Evolutionary conservation across 2,329 filamentous ascomycete genomes (phyloP).

Genomic region (Pseudogymnoascus sp.): DNA sequence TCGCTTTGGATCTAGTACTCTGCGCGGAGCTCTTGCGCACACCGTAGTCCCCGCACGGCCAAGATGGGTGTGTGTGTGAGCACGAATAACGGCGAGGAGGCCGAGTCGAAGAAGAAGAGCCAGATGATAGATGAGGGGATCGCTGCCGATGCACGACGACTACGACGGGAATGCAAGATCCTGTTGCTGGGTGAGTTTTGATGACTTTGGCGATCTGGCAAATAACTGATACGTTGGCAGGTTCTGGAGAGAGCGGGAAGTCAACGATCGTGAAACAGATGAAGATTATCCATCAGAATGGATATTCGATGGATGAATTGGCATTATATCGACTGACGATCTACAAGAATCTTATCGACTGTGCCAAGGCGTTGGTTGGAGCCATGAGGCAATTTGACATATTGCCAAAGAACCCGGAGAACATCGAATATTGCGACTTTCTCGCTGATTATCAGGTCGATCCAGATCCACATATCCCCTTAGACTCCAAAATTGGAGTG

Average conservation of each 20-base stretch:
- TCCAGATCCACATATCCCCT: slow-evolving; percentile 77
- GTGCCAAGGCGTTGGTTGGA: slow-evolving; percentile 84
- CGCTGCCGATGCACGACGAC: slow-evolving; percentile 86
- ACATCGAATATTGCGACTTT: slow-evolving; percentile 69
- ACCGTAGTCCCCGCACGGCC: slow-evolving; percentile 19
- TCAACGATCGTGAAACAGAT: slow-evolving; percentile 99
- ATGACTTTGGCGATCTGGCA: slow-evolving; percentile 21
- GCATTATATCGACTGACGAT: slow-evolving; percentile 92
- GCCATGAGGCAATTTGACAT: slow-evolving; percentile 92
- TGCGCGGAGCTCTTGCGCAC: background rate
- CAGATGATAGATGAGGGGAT: slow-evolving; percentile 90
- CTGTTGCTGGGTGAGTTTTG: slow-evolving; percentile 71
- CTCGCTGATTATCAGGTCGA: slow-evolving; percentile 84
- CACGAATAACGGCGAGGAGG: slow-evolving; percentile 65
- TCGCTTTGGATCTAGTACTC: slow-evolving; percentile 2
- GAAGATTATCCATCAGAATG: slow-evolving; percentile 99
- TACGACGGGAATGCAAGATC: slow-evolving; percentile 98
- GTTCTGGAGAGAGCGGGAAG: slow-evolving; percentile 96
- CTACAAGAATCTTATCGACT: slow-evolving; percentile 97
- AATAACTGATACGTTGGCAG: slow-evolving; percentile 41
- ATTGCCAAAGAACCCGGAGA: slow-evolving; percentile 64
- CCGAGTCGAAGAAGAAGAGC: slow-evolving; percentile 91
- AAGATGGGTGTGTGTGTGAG: slow-evolving; percentile 94
- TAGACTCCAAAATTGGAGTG: slow-evolving; percentile 73
- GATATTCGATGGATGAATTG: slow-evolving; percentile 90